Evolutionary conservation across 2,329 filamentous ascomycete genomes (phyloP).

Genomic region (Cadophora luteo-olivacea): DNA sequence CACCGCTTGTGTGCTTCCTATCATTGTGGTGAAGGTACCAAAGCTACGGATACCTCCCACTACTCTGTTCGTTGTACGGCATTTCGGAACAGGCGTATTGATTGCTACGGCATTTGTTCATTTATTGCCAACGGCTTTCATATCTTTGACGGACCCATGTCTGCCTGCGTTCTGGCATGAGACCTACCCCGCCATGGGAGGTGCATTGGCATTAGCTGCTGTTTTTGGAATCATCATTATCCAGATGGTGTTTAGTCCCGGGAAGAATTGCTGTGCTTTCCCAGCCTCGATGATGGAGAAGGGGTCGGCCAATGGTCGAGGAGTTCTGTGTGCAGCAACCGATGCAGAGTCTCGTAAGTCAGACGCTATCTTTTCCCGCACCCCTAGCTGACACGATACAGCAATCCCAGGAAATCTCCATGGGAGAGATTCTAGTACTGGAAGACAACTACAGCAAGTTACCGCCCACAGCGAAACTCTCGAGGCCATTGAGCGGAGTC

Average conservation of each 20-base stretch:
- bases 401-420: constrained; percentile 7
- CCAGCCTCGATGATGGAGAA: constrained; percentile 19
- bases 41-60: constrained; percentile 12
- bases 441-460: constrained; percentile 19
- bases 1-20: constrained; percentile 17
- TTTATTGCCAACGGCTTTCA: constrained; percentile 65
- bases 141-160: constrained; percentile 60
- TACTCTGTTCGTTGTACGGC: constrained; percentile 14
- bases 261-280: constrained; percentile 21
- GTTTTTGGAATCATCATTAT: constrained; percentile 19
- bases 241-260: constrained; percentile 18
- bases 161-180: constrained; percentile 19
- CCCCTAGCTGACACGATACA: neutral
- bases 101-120: constrained; percentile 84
- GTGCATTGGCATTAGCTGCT: constrained; percentile 19
- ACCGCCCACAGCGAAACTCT: constrained; percentile 12
- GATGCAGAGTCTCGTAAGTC: neutral
- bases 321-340: neutral
- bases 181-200: constrained; percentile 20
- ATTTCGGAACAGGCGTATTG: constrained; percentile 79
- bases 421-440: constrained; percentile 17
- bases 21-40: constrained; percentile 14
- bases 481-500: constrained; percentile 14
- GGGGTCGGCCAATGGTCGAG: neutral
- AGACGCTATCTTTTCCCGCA: neutral